Conservation (phyloP, 192 early-diverging fungal genomes). For the Linnemannia hyalina region DNA sequence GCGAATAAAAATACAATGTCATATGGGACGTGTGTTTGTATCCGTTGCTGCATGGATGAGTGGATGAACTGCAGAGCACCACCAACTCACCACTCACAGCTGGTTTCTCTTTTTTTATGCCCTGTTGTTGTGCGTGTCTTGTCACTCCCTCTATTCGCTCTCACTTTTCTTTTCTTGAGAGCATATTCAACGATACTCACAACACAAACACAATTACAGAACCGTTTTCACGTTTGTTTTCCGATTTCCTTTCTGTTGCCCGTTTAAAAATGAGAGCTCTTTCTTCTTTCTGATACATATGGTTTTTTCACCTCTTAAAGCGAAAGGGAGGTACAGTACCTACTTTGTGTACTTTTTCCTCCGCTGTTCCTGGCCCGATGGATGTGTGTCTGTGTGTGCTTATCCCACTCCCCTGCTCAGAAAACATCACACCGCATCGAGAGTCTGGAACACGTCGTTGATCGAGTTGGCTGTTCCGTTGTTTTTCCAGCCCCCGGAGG, state of each 20-base stretch:
- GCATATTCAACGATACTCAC: background rate
- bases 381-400: background rate
- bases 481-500: background rate
- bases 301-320: background rate
- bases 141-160: background rate
- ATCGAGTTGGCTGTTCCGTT: background rate
- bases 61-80: too few species aligned
- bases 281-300: background rate
- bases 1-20: conserved; percentile 2
- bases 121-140: background rate
- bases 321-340: background rate
- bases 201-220: background rate
- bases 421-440: background rate
- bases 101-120: too few species aligned
- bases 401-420: background rate
- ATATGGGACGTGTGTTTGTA: background rate
- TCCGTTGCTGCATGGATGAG: background rate
- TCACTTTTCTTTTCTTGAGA: background rate
- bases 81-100: too few species aligned
- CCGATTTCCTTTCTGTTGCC: background rate
- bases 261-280: background rate
- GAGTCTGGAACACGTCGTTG: background rate
- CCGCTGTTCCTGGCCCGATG: background rate
- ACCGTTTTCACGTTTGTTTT: background rate
- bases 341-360: too few species aligned